phyloP scores from a whole-genome alignment of 176 grass and related monocot species.

The Ampelocalamus luodianensis region DNA sequence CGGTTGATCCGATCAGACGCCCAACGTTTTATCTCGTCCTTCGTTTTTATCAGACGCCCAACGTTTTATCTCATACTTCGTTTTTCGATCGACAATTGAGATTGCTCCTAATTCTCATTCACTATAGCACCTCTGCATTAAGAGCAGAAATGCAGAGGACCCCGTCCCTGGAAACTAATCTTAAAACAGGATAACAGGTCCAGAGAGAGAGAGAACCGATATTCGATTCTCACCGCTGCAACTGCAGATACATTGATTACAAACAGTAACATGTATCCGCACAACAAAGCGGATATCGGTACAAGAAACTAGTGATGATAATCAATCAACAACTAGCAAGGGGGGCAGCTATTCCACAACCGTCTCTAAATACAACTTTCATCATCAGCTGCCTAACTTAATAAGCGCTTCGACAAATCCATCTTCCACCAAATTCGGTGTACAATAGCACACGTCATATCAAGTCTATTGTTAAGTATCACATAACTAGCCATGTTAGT shows the following conservation, averaged over 20 bases:
- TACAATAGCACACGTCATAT: neutral
- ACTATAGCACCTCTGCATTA: too few species aligned
- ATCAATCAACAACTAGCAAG: neutral
- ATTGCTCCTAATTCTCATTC: too few species aligned
- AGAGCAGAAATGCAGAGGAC: too few species aligned
- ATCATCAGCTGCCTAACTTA: neutral
- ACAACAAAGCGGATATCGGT: neutral
- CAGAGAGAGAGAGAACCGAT: neutral
- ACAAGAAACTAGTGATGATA: neutral
- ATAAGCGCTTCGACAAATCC: neutral
- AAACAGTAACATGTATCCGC: neutral
- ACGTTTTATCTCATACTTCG: too few species aligned
- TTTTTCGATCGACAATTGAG: too few species aligned
- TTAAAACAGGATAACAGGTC: neutral
- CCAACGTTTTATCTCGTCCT: too few species aligned
- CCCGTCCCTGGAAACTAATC: neutral
- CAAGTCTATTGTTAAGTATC: neutral
- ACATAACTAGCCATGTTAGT: neutral
- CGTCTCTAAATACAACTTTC: neutral
- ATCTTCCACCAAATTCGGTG: neutral
- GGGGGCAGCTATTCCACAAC: neutral
- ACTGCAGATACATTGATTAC: neutral
- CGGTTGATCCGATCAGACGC: too few species aligned
- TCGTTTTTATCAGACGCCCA: too few species aligned
- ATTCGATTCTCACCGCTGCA: neutral